Conservation (phyloP, 73 alveolate species). For the Halteria grandinella region DNA sequence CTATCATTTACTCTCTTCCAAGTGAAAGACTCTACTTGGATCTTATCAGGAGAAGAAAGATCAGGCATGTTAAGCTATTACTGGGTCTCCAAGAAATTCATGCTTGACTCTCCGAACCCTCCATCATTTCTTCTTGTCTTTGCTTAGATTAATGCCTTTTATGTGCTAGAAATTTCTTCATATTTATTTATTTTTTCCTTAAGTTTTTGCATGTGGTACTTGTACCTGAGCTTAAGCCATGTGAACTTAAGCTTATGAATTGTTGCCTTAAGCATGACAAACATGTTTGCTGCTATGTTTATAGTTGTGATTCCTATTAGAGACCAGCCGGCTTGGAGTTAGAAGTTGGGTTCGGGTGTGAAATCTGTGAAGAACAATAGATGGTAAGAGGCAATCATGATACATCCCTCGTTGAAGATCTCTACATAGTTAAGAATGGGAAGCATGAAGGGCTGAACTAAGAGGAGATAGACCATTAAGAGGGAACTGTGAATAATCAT, state of each 20-base stretch:
- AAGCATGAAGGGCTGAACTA: conserved; percentile 7
- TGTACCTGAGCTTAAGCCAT: no score
- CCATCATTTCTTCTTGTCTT: no score
- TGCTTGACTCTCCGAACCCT: no score
- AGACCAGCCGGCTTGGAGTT: conserved; percentile 11
- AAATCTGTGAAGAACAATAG: conserved; percentile 1
- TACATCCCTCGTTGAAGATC: conserved; percentile 13
- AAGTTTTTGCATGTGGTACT: no score
- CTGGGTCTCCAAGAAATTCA: no score
- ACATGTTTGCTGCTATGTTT: conserved; percentile 29
- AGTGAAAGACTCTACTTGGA: no score
- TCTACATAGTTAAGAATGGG: conserved; percentile 6
- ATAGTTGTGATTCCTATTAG: conserved; percentile 2
- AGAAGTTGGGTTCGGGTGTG: neutral
- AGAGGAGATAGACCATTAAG: neutral
- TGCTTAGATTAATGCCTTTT: no score
- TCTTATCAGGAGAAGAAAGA: no score
- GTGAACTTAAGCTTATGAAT: neutral
- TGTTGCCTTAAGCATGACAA: conserved; percentile 10
- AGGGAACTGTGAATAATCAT: neutral
- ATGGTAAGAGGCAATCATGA: conserved; percentile 19
- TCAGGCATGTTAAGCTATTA: no score
- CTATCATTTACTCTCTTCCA: no score
- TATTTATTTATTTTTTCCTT: no score
- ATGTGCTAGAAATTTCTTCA: no score